A percentile compares a stretch with the other conserved stretches of the same genome.
Conservation (phyloP, 2,329 filamentous ascomycete species). For the Lasiodiplodia gonubiensis region DNA sequence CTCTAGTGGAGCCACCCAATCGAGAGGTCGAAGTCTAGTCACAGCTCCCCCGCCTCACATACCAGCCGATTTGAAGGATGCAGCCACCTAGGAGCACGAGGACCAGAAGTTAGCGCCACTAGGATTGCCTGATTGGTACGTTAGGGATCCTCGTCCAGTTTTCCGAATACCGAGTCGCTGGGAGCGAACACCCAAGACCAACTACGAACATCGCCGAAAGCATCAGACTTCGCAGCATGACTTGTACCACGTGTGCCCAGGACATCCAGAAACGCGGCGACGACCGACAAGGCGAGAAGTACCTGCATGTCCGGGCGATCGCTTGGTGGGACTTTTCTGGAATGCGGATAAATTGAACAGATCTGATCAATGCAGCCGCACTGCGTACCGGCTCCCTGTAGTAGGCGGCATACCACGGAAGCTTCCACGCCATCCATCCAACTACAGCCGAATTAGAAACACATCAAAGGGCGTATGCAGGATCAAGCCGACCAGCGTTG, state of each 20-base stretch:
- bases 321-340: constrained; percentile 6
- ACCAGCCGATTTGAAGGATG: background rate
- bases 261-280: background rate
- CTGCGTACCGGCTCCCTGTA: background rate
- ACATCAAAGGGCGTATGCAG: background rate
- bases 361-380: background rate
- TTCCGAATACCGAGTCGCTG: background rate
- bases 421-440: background rate
- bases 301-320: constrained; percentile 7
- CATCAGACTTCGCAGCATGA: background rate
- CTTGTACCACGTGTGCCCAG: background rate
- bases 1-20: background rate
- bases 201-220: background rate
- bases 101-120: background rate
- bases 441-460: background rate
- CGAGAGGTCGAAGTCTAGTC: background rate
- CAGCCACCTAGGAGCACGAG: background rate
- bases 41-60: background rate
- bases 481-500: background rate
- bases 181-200: background rate
- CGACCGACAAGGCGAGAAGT: background rate
- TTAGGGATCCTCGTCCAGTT: background rate
- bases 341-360: background rate
- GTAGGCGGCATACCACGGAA: background rate
- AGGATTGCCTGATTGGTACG: background rate